phyloP scores from a whole-genome alignment of 2,329 filamentous ascomycete genomes.

The Calycina herbarum region DNA sequence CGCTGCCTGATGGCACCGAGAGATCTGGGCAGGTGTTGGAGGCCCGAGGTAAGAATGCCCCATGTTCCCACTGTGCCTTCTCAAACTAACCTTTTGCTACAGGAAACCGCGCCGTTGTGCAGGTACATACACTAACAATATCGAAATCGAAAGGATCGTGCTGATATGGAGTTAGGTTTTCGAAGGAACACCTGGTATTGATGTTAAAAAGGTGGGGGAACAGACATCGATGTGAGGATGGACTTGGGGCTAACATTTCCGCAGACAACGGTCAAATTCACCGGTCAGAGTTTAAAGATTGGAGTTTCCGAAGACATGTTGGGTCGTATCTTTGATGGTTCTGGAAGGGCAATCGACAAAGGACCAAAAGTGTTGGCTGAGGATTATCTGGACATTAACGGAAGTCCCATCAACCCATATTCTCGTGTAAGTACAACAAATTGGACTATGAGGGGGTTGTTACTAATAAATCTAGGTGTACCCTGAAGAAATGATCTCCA shows the following conservation, averaged over 20 bases:
- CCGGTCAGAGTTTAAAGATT: constrained; percentile 94
- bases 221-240: neutral
- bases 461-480: constrained; percentile 66
- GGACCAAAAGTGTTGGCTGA: constrained; percentile 97
- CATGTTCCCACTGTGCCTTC: constrained; percentile 12
- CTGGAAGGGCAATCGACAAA: constrained; percentile 97
- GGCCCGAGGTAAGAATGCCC: constrained; percentile 71
- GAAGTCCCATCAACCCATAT: constrained; percentile 97
- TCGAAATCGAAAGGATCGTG: neutral
- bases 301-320: constrained; percentile 99
- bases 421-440: constrained; percentile 68
- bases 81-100: constrained; percentile 23
- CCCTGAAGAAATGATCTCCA: constrained; percentile 99
- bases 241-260: constrained; percentile 19
- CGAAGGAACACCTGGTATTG: constrained; percentile 93
- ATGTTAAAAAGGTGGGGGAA: constrained; percentile 84
- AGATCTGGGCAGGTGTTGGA: constrained; percentile 95
- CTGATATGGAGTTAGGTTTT: constrained; percentile 69
- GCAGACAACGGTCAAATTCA: constrained; percentile 96
- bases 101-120: constrained; percentile 94
- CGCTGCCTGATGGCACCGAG: constrained; percentile 90
- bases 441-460: neutral
- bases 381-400: constrained; percentile 99
- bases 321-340: constrained; percentile 97
- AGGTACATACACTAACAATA: constrained; percentile 56